These are phyloP conservation scores for Arthrobotrys pseudoclavata DNA, from an alignment of 2,329 filamentous ascomycete species.

Conservation along the genomic window DNA sequence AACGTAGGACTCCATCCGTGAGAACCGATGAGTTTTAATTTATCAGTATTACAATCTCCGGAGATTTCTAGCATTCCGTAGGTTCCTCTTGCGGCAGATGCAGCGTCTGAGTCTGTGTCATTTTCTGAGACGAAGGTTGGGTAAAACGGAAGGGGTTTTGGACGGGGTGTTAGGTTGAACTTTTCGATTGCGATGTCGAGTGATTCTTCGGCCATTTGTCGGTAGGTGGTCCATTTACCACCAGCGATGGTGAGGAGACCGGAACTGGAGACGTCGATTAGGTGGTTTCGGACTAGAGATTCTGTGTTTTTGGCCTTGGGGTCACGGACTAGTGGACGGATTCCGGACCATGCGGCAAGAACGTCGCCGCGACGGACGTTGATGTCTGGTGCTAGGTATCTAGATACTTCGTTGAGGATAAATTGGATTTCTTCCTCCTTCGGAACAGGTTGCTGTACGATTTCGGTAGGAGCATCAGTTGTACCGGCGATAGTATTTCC, in stretches of 20 bases:
- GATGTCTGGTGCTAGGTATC: slow-evolving; percentile 86
- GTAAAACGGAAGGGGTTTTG: slow-evolving; percentile 66
- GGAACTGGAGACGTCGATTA: slow-evolving; percentile 82
- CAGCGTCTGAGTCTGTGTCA: slow-evolving; percentile 48
- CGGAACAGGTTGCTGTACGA: slow-evolving; percentile 80
- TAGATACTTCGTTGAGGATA: slow-evolving; percentile 86
- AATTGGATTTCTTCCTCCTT: slow-evolving; percentile 88
- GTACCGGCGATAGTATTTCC: slow-evolving; percentile 92
- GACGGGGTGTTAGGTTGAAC: slow-evolving; percentile 75
- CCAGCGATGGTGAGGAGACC: slow-evolving; percentile 87
- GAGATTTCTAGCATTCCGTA: slow-evolving; percentile 68
- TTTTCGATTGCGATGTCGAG: slow-evolving; percentile 82
- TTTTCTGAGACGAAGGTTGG: slow-evolving; percentile 53
- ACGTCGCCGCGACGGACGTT: slow-evolving; percentile 87
- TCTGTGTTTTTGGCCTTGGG: slow-evolving; percentile 88
- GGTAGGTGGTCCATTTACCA: slow-evolving; percentile 93
- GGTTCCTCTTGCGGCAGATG: slow-evolving; percentile 45
- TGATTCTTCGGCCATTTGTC: slow-evolving; percentile 91
- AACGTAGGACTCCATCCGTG: slow-evolving; percentile 91
- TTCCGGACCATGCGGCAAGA: slow-evolving; percentile 90
- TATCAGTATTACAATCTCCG: slow-evolving; percentile 85
- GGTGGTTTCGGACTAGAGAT: slow-evolving; percentile 87
- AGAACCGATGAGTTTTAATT: slow-evolving; percentile 83
- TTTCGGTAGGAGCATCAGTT: slow-evolving; percentile 81
- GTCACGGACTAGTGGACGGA: slow-evolving; percentile 86